Base-by-base conservation (phyloP, 345 rosid genomes). In the Laguncularia racemosa region DNA sequence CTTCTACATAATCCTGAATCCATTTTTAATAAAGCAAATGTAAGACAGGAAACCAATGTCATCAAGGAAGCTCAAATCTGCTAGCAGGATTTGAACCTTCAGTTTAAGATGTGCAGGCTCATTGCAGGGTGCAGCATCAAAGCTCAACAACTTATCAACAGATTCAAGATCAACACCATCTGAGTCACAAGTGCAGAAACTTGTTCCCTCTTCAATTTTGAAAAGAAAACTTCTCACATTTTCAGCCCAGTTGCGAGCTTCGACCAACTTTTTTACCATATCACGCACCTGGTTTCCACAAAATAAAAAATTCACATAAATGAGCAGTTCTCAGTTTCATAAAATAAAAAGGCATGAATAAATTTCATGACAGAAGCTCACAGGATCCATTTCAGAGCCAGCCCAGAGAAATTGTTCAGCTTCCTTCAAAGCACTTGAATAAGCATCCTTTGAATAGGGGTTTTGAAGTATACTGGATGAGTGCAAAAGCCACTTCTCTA, bases 341-440 rank as follows among this genome's bases (percentile, higher is more conserved):
- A 20, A 51, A 44, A 44, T 9, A 20, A 14, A 45, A 18, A 54
- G 52, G 38, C 46, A n/a, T 48, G 53, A 61, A 66, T 50, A 16
- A 69, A 19, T 45, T 17, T n/a, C 58, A 58, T 63, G 56, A 50
- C 55, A 26, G 21, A 65, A 67, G 67, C 95, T 86, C 67, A 92
- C 98, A 50, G 71, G 50, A 78, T 92, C 84, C 91, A 92, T 80
- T 71, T 86, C 98, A 67, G 76, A 67, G 74, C 95, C 98, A 73
- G 84, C 98, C 96, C 98, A 92, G 60, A 92, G 89, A 86, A 88
- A 92, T 70, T 92, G 93, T 56, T 92, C 98, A 56, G 91, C 91
- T 70, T 89, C 90, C 78, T 81, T 81, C 78, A 92, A 66, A 16
- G 74, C 75, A 52, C 57, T 64, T 26, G 61, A 56, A 72, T 70